A percentile compares a stretch with the other conserved stretches of the same genome.
Conservation (phyloP, 2,329 filamentous ascomycete species). For the Graphiopsis chlorocephala region DNA sequence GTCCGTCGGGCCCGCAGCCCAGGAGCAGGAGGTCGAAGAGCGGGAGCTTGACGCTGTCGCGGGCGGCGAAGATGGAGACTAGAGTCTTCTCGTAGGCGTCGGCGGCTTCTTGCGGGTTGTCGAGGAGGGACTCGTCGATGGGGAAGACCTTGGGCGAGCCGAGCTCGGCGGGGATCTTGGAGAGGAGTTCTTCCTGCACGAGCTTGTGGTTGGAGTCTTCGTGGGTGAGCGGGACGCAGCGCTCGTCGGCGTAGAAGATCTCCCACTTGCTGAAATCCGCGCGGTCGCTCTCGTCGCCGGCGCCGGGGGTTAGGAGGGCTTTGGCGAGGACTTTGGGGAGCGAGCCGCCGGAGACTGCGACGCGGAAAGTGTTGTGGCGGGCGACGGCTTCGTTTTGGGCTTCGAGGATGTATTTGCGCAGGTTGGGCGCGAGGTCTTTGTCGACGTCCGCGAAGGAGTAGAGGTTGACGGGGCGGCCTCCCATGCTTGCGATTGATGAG, state of each 20-base stretch:
- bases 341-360: conserved; percentile 91
- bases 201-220: conserved; percentile 91
- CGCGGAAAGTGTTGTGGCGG: conserved; percentile 82
- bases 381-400: conserved; percentile 75
- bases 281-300: conserved; percentile 57
- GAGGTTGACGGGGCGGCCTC: conserved; percentile 54
- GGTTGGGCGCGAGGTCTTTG: conserved; percentile 67
- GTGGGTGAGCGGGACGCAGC: conserved; percentile 87
- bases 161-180: conserved; percentile 72
- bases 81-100: conserved; percentile 90
- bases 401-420: conserved; percentile 79
- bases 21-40: conserved; percentile 93
- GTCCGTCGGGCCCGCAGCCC: conserved; percentile 91
- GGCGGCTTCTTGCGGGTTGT: conserved; percentile 86
- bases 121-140: conserved; percentile 66
- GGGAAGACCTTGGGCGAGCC: conserved; percentile 71
- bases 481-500: conserved; percentile 24
- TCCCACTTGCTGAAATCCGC: conserved; percentile 87
- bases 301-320: conserved; percentile 64
- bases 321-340: conserved; percentile 84
- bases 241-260: conserved; percentile 98
- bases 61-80: conserved; percentile 79
- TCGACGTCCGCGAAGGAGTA: conserved; percentile 75
- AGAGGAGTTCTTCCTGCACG: conserved; percentile 80
- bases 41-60: conserved; percentile 90